Evolutionary conservation across 495 filamentous ascomycete species (phyloP).

Genomic region (Aspergillus wentii): DNA sequence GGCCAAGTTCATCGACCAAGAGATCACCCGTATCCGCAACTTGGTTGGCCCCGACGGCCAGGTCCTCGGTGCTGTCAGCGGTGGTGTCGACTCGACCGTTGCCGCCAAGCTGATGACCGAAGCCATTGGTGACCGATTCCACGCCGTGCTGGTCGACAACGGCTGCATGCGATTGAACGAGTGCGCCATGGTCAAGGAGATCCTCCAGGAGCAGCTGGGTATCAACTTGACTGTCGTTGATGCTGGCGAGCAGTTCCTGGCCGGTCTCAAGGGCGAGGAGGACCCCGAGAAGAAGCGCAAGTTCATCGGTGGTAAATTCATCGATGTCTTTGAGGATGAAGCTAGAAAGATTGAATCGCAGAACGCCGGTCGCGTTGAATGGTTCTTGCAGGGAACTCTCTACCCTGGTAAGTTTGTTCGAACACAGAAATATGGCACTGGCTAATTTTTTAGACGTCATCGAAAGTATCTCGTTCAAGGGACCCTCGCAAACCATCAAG

Average conservation of each 20-base stretch:
- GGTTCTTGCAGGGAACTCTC: conserved; percentile 80
- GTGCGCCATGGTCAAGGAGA: conserved; percentile 71
- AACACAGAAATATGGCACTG: too few relatives aligned
- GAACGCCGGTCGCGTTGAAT: conserved; percentile 69
- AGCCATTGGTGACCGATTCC: conserved; percentile 81
- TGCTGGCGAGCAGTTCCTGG: conserved; percentile 69
- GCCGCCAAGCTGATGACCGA: conserved; percentile 81
- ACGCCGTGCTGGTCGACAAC: conserved; percentile 85
- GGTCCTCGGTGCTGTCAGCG: conserved; percentile 80
- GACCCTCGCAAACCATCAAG: conserved; percentile 78
- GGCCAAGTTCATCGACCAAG: conserved; percentile 71
- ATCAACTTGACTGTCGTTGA: conserved; percentile 91
- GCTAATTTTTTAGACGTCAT: conserved; percentile 60
- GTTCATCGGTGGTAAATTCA: conserved; percentile 82
- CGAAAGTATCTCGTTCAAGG: conserved; percentile 77
- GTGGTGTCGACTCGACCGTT: conserved; percentile 88
- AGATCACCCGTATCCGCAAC: conserved; percentile 68
- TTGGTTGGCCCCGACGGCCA: conserved; percentile 76
- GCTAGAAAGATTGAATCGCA: conserved; percentile 69
- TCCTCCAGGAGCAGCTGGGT: conserved; percentile 68
- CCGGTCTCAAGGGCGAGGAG: conserved; percentile 63
- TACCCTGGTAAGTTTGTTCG: conserved; percentile 52
- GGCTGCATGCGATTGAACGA: conserved; percentile 86
- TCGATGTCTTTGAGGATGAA: conserved; percentile 82
- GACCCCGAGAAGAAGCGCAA: conserved; percentile 94